Base-by-base conservation (phyloP, 164 flowering plant genomes). In the Stephania cephalantha region DNA sequence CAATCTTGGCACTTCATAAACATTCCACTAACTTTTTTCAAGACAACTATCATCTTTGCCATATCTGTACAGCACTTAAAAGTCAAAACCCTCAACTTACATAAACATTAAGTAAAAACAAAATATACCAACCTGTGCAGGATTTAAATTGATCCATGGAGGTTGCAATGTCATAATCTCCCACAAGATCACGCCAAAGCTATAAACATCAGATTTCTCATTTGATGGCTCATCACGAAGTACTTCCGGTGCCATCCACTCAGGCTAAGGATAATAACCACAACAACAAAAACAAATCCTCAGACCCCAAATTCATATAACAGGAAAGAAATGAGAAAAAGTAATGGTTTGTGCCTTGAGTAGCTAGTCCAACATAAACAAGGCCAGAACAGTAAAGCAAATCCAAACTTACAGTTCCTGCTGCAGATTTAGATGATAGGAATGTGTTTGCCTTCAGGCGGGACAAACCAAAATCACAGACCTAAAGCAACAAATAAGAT, bases 391-490 rank as follows among this genome's bases (percentile, higher is more conserved):
- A 13, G 61, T 25, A 53, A 76, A 45, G 63, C 10, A 46, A 64
- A 42, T 70, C 5, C 75, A 48, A 75, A 88, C 97, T 88, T 90
- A 96, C 99, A 73, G 99, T 96, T 78, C 99, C 99, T 44, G 98
- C 99, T 11, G 95, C 91, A 68, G 99, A 89, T 82, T 96, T 96
- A 29, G 99, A 94, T 55, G 99, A 94, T 48, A 96, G 90, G 85
- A 88, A 96, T 68, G 99, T 96, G 74, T 88, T 94, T 46, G 96
- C 97, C 80, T 94, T 96, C 22, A 90, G 82, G 52, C 99, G 97
- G 20, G 98, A 96, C 75, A 96, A 95, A 30, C 99, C 99, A 83
- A 96, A 96, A 87, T 96, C 99, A 70, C 97, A 96, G 46, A 96
- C 97, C 99, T 96, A 50, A 6, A 65, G 17, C 7, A 8, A 18